Percentiles rank a stretch among this genome's conserved stretches.
phyloP scores from a whole-genome alignment of 192 early-diverging fungal species.

The Gamsiella multidivaricata region DNA sequence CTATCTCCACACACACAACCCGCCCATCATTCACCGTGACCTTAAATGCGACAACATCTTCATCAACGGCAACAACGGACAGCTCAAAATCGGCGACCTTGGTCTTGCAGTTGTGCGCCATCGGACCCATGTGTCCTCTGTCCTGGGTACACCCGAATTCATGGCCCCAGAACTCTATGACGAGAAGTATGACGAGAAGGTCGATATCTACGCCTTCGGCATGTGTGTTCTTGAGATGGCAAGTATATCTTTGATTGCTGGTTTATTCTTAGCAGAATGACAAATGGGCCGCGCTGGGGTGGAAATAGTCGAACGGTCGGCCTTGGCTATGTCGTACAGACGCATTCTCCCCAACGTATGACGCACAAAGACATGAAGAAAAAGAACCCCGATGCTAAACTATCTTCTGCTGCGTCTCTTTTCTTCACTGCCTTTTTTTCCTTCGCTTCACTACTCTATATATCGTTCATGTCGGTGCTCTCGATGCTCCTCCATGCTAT shows the following conservation, averaged over 20 bases:
- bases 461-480: constrained; percentile 52
- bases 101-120: constrained; percentile 77
- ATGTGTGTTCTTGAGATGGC: constrained; percentile 79
- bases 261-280: neutral
- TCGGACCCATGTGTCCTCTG: constrained; percentile 75
- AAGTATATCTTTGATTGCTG: constrained; percentile 10
- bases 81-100: constrained; percentile 90
- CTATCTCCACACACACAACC: constrained; percentile 81
- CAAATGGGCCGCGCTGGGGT: neutral
- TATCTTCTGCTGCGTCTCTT: neutral
- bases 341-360: neutral
- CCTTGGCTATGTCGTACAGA: constrained; percentile 9
- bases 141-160: constrained; percentile 85
- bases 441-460: constrained; percentile 21
- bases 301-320: neutral
- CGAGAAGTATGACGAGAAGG: constrained; percentile 88
- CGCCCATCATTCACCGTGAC: constrained; percentile 87
- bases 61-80: constrained; percentile 89
- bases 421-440: constrained; percentile 1
- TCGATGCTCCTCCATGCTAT: neutral
- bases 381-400: too few relatives aligned
- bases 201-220: constrained; percentile 92
- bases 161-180: constrained; percentile 95
- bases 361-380: constrained; percentile 5
- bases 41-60: constrained; percentile 87